Evolutionary conservation across 805 yeast species (phyloP).

Genomic region (Zygoascus biomembranicola): DNA sequence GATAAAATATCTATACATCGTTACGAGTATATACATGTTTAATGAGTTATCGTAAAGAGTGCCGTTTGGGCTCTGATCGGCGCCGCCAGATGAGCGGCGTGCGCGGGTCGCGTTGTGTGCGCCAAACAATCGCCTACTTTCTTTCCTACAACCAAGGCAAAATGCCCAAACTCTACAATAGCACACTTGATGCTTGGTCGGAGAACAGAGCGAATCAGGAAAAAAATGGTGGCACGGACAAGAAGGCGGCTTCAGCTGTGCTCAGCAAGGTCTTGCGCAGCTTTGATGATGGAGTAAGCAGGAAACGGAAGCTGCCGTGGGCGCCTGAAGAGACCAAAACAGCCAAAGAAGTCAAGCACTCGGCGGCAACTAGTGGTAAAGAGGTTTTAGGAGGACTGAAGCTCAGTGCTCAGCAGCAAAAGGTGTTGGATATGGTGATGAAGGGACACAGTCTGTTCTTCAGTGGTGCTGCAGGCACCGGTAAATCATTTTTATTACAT

Average conservation of each 20-base stretch:
- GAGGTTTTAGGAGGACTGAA: background rate
- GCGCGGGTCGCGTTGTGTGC: background rate
- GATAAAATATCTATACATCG: too few relatives aligned
- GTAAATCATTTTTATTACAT: conserved; percentile 75
- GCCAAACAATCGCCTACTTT: background rate
- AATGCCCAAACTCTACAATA: background rate
- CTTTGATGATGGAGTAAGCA: background rate
- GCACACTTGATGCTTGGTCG: background rate
- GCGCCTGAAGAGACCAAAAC: background rate
- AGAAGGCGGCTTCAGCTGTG: background rate
- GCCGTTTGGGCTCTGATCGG: too few relatives aligned
- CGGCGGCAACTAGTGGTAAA: background rate
- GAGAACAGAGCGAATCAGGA: background rate
- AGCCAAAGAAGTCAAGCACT: background rate
- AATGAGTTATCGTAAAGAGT: too few relatives aligned
- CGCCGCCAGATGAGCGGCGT: too few relatives aligned
- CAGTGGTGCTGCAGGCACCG: conserved; percentile 98
- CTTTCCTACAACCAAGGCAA: background rate
- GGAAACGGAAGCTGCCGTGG: background rate
- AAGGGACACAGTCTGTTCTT: conserved; percentile 58
- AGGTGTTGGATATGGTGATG: conserved; percentile 51
- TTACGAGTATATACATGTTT: too few relatives aligned
- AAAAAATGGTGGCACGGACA: background rate
- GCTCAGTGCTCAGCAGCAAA: conserved; percentile 36
- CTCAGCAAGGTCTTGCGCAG: background rate